phyloP scores from a whole-genome alignment of 2,329 filamentous ascomycete species.

The Cercospora sojina region DNA sequence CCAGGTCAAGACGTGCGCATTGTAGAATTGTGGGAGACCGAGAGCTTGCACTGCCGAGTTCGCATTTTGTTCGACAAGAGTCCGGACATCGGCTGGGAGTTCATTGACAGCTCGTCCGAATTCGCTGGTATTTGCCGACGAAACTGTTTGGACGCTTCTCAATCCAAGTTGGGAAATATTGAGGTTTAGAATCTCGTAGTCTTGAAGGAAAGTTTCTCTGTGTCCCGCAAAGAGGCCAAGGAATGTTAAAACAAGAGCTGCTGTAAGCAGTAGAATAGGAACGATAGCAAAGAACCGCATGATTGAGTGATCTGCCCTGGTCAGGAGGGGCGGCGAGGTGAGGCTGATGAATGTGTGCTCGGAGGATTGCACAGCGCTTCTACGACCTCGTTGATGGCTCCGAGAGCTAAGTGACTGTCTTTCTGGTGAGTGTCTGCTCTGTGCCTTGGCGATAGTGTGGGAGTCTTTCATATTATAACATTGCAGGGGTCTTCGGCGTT shows the following conservation, averaged over 20 bases:
- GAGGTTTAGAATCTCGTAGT: constrained; percentile 56
- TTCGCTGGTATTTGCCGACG: constrained; percentile 28
- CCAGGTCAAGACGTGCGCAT: constrained; percentile 59
- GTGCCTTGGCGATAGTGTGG: neutral
- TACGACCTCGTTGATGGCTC: neutral
- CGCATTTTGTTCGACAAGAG: constrained; percentile 3
- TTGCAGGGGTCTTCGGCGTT: neutral
- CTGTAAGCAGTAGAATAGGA: constrained; percentile 32
- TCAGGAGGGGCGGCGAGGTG: neutral
- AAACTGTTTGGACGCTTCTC: constrained; percentile 31
- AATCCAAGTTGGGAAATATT: constrained; percentile 57
- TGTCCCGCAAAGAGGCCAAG: constrained; percentile 62
- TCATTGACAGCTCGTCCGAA: constrained; percentile 35
- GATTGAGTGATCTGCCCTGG: neutral
- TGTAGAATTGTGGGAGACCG: constrained; percentile 62
- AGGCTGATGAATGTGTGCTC: neutral
- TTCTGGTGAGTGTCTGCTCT: neutral
- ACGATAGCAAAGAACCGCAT: constrained; percentile 3
- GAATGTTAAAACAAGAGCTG: constrained; percentile 57
- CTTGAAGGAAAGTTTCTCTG: constrained; percentile 55
- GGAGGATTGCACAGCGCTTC: neutral
- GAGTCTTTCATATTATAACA: neutral
- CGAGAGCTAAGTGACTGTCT: neutral
- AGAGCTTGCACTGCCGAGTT: constrained; percentile 46
- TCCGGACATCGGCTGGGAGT: constrained; percentile 27